Conservation (phyloP, 2,329 filamentous ascomycete species). For the Curvularia spicifera region DNA sequence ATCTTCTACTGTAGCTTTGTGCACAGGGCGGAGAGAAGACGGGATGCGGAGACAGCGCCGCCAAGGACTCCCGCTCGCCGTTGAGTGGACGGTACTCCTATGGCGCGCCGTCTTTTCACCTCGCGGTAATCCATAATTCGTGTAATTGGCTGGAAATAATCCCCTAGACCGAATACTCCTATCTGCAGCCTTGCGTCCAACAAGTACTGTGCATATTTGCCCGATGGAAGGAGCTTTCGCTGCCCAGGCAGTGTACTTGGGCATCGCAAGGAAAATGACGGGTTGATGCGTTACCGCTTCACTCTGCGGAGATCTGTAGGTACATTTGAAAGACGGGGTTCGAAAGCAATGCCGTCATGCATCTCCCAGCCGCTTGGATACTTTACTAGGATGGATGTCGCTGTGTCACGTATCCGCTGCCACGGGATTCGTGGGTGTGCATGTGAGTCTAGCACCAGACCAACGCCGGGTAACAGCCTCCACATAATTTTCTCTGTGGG, state of each 20-base stretch:
- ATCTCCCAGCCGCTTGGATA: slow-evolving; percentile 4
- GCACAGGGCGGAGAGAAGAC: too few relatives aligned
- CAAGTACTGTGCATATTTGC: slow-evolving; percentile 10
- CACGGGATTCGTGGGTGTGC: slow-evolving; percentile 21
- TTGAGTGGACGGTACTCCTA: too few relatives aligned
- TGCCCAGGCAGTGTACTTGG: slow-evolving; percentile 5
- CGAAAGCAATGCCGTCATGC: slow-evolving; percentile 10
- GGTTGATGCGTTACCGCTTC: not conserved
- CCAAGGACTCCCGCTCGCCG: too few relatives aligned
- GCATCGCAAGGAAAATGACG: slow-evolving; percentile 2
- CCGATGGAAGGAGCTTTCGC: slow-evolving; percentile 14
- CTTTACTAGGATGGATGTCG: slow-evolving; percentile 78
- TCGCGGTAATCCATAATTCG: slow-evolving; percentile 4
- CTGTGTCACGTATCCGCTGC: slow-evolving; percentile 70
- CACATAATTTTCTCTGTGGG: not conserved
- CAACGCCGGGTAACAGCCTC: too few relatives aligned
- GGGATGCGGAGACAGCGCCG: too few relatives aligned
- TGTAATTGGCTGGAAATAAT: slow-evolving; percentile 16
- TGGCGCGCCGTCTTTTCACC: too few relatives aligned
- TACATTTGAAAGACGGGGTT: slow-evolving; percentile 31
- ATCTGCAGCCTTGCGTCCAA: too few relatives aligned
- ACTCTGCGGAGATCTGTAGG: slow-evolving; percentile 32
- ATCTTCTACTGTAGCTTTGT: too few relatives aligned
- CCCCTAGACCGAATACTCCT: not conserved
- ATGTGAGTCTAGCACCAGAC: slow-evolving; percentile 25